A percentile compares a stretch with the other conserved stretches of the same genome.
Conservation (phyloP, 345 rosid species). For the Geranium brycei region DNA sequence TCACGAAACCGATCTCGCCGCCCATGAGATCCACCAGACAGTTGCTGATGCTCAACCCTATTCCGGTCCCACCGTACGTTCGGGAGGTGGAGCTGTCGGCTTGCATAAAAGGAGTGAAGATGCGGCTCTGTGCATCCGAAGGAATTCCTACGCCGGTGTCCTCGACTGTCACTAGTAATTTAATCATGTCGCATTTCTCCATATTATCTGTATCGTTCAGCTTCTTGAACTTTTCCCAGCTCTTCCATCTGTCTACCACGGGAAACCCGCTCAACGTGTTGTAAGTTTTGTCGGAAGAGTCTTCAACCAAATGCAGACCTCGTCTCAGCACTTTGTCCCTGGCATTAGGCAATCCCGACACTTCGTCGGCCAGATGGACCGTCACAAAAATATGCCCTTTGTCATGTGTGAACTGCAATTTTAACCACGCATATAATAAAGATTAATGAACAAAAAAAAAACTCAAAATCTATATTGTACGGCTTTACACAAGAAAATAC, state of each 20-base stretch:
- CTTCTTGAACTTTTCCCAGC: slow-evolving; percentile 61
- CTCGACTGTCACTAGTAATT: slow-evolving; percentile 70
- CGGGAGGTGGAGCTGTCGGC: slow-evolving; percentile 97
- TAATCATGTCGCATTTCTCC: slow-evolving; percentile 30
- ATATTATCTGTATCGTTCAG: slow-evolving; percentile 12
- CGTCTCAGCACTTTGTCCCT: slow-evolving; percentile 46
- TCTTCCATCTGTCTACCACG: slow-evolving; percentile 63
- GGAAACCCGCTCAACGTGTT: slow-evolving; percentile 67
- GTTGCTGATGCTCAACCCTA: slow-evolving; percentile 88
- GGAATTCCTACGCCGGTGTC: slow-evolving; percentile 94
- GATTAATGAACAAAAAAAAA: slow-evolving; percentile 5
- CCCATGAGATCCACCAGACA: slow-evolving; percentile 85
- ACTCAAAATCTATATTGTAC: not conserved
- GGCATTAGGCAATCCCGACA: slow-evolving; percentile 21
- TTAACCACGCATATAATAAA: slow-evolving; percentile 1
- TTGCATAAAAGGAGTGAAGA: slow-evolving; percentile 94
- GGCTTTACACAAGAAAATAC: no score
- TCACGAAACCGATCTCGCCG: slow-evolving; percentile 85
- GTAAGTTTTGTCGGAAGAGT: slow-evolving; percentile 16
- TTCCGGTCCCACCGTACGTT: slow-evolving; percentile 91
- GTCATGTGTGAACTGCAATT: slow-evolving; percentile 62
- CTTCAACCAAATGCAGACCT: slow-evolving; percentile 31
- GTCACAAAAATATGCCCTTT: slow-evolving; percentile 82
- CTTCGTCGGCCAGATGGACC: slow-evolving; percentile 67
- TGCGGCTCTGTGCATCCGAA: slow-evolving; percentile 53